These are phyloP conservation scores for Pleurozium schreberi DNA, from an alignment of 225 moss, liverwort and hornwort genomes.

Conservation along the genomic window DNA sequence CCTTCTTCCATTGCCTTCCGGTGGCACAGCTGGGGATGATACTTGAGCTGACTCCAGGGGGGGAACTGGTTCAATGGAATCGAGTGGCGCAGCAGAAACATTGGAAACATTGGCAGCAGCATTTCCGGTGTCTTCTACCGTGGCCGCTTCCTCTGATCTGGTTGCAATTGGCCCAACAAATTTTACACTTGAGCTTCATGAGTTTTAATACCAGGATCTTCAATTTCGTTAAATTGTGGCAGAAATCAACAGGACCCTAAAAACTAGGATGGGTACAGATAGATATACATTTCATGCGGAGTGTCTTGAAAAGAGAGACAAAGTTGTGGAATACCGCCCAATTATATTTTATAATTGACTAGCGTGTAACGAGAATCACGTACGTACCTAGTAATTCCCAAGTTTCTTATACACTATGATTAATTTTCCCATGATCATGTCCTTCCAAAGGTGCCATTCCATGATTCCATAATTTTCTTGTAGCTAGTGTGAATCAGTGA, in stretches of 20 bases:
- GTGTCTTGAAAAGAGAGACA: not conserved
- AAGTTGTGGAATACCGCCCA: too few species aligned
- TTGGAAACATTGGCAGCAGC: not conserved
- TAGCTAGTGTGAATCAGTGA: not conserved
- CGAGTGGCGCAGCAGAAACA: not conserved
- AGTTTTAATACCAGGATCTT: not conserved
- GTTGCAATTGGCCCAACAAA: not conserved
- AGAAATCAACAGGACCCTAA: too few species aligned
- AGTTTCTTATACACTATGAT: not conserved
- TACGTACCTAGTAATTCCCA: not conserved
- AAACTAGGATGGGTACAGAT: not conserved
- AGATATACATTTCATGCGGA: not conserved
- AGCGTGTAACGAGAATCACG: not conserved
- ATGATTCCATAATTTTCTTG: not conserved
- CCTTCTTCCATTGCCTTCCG: not conserved
- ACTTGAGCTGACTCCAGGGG: not conserved
- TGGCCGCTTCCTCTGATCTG: not conserved
- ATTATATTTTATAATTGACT: not conserved
- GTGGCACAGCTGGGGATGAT: not conserved
- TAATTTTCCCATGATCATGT: too few species aligned
- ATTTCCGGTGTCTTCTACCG: not conserved
- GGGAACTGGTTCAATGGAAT: not conserved
- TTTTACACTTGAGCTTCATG: not conserved
- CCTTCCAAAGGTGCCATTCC: not conserved
- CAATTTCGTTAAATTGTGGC: not conserved